Evolutionary conservation across 2,329 filamentous ascomycete genomes (phyloP).

Genomic region (Phyllosticta citribraziliensis): DNA sequence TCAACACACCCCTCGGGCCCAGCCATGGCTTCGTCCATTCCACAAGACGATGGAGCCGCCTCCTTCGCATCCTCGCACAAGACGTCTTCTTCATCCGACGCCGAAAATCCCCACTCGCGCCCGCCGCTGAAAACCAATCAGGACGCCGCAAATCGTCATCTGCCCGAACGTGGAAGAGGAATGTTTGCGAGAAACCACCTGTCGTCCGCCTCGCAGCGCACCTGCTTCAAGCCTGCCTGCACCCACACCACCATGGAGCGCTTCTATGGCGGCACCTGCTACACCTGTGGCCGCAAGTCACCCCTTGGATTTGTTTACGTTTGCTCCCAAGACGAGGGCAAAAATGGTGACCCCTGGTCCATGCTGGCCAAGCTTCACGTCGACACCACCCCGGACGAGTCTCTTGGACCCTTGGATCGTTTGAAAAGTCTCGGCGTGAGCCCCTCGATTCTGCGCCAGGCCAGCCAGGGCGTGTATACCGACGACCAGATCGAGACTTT

Average conservation of each 20-base stretch:
- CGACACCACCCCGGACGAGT: constrained; percentile 5
- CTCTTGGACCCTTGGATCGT: constrained; percentile 12
- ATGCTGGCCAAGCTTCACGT: background rate
- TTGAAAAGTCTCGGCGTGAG: constrained; percentile 20
- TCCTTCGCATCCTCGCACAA: background rate
- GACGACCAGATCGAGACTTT: constrained; percentile 22
- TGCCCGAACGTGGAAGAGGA: background rate
- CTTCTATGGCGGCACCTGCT: constrained; percentile 51
- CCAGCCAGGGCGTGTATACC: constrained; percentile 26
- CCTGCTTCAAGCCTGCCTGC: constrained; percentile 33
- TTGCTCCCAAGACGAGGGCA: constrained; percentile 53
- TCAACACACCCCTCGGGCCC: background rate
- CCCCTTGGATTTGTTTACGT: constrained; percentile 63
- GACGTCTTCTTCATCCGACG: background rate
- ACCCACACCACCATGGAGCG: constrained; percentile 61
- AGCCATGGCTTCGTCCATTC: background rate
- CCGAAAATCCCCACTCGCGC: background rate
- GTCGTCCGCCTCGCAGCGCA: background rate
- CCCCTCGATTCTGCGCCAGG: constrained; percentile 23
- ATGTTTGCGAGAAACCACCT: background rate
- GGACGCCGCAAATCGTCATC: background rate
- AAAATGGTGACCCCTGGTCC: constrained; percentile 4
- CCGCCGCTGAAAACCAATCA: background rate
- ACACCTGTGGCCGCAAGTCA: constrained; percentile 46
- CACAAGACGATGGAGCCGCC: background rate